These are phyloP conservation scores for Hymenoscyphus occultus DNA, from an alignment of 2,329 filamentous ascomycete species.

Conservation along the genomic window DNA sequence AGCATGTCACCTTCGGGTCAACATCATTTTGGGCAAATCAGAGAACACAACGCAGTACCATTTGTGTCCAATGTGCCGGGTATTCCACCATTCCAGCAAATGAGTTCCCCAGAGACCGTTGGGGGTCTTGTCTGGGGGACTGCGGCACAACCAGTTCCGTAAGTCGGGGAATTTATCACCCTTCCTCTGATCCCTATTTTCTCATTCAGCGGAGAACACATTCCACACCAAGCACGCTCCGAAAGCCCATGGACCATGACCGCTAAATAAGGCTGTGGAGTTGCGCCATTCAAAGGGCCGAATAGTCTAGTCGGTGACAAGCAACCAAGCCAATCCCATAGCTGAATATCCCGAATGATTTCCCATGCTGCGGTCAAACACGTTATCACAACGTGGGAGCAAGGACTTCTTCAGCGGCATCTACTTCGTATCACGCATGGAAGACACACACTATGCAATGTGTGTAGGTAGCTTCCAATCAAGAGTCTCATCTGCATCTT, in stretches of 20 bases:
- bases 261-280: not conserved
- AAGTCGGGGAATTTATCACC: not conserved
- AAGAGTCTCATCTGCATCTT: not conserved
- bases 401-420: not conserved
- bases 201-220: slow-evolving; percentile 1
- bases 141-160: not conserved
- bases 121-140: not conserved
- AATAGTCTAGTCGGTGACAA: slow-evolving; percentile 5
- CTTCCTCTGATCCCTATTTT: not conserved
- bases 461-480: not conserved
- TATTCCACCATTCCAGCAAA: not conserved
- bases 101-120: slow-evolving; percentile 3
- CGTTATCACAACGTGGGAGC: slow-evolving; percentile 10
- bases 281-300: slow-evolving; percentile 4
- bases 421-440: not conserved
- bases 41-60: not conserved
- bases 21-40: not conserved
- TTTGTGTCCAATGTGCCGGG: not conserved
- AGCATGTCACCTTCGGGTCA: not conserved
- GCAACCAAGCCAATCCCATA: not conserved
- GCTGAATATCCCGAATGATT: not conserved
- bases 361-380: slow-evolving; percentile 11
- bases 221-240: not conserved
- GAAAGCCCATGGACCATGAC: not conserved
- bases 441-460: not conserved